Conservation (phyloP, 495 filamentous ascomycete species). For the Neurospora sp. region DNA sequence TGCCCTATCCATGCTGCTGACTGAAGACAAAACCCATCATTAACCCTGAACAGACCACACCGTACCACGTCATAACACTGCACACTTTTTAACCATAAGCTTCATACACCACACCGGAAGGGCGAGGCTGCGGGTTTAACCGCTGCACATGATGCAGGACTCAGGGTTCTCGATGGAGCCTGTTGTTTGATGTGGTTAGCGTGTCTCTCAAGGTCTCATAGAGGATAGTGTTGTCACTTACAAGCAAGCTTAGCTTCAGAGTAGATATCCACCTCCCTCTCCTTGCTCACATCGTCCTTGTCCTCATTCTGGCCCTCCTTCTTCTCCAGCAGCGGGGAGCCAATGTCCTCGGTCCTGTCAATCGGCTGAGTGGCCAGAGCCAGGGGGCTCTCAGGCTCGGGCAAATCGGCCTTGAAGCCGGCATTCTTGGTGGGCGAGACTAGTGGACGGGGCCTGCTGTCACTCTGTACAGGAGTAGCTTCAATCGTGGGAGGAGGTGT, state of each 20-base stretch:
- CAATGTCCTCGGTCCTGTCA: slow-evolving; percentile 47
- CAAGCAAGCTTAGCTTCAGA: slow-evolving; percentile 51
- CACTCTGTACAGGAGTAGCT: slow-evolving; percentile 11
- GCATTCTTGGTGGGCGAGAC: slow-evolving; percentile 38
- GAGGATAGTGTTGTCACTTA: neutral
- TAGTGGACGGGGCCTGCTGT: slow-evolving; percentile 31
- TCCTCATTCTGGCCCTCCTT: slow-evolving; percentile 45
- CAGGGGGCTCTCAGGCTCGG: slow-evolving; percentile 68
- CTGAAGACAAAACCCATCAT: neutral
- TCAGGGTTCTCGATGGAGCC: slow-evolving; percentile 9
- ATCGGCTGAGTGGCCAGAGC: slow-evolving; percentile 61
- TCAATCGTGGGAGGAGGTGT: slow-evolving; percentile 39
- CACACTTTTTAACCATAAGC: neutral
- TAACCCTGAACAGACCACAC: neutral
- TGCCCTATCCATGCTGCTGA: neutral
- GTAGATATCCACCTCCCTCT: slow-evolving; percentile 82
- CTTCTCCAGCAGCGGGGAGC: slow-evolving; percentile 39
- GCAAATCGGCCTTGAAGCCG: slow-evolving; percentile 55
- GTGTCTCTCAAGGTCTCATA: neutral
- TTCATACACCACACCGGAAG: neutral
- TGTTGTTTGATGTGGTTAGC: slow-evolving; percentile 22
- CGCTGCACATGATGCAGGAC: slow-evolving; percentile 47
- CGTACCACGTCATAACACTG: neutral
- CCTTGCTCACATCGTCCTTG: slow-evolving; percentile 51
- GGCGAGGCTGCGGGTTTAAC: slow-evolving; percentile 26